Evolutionary conservation across 73 alveolate genomes (phyloP), one percentile per base, ranked within the genome.

Genomic region (Paramecium biaurelia): DNA sequence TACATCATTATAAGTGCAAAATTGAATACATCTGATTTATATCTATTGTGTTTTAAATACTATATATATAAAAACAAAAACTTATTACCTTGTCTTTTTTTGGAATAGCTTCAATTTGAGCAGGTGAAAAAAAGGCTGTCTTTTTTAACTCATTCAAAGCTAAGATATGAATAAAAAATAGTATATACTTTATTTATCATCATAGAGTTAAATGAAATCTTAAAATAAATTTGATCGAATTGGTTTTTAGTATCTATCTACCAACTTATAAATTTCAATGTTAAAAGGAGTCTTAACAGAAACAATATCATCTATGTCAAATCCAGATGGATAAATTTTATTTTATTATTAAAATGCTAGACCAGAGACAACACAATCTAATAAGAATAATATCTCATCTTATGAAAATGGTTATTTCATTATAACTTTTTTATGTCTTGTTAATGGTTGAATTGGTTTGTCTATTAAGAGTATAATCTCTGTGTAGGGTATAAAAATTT

Each of bases 11-110:
- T 38, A 5, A 42, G 7, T 23, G 76, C 90, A 10, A 79, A 79
- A 12, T 41, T 79, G 15, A 79, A 79, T 41, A 79, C 90, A 79
- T 79, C 90, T 43, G 90, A 79, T 79, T 79, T 79, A 79, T 79
- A 79, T 43, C 90, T 79, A 47, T 79, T 79, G 23, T 79, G 74
- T 79, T 79, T 79, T 2, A 79, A 20, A 45, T 42, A 79, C 90
- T 63, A 24, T 0, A 23, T 26, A 23, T 11, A 12, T 20, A 14
- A 30, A 23, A 6, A 26, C 0, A n/a, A 47, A 0, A 9, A 41
- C 7, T 45, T 18, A 21, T 3, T 58, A 63, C 84, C 21, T 79
- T 79, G 37, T 79, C 90, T 45, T 79, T 79, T 43, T 42, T 79
- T 4, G 90, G 90, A 24, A 79, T 79, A 24, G 90, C 90, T 18